Conservation (phyloP, 1,139 yeast genomes). For the Debaryomyces coudertii region DNA sequence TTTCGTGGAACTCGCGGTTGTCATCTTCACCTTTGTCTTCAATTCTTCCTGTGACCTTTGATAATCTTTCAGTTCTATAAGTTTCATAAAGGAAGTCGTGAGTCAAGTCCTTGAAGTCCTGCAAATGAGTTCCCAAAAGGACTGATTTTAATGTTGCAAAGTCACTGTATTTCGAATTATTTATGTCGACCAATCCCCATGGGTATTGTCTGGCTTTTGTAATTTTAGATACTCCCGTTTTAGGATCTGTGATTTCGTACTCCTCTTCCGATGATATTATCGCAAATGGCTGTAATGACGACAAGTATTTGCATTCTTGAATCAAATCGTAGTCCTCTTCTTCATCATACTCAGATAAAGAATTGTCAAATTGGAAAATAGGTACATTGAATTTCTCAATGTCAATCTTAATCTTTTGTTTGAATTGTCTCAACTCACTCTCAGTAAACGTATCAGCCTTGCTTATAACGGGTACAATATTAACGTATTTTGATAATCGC, state of each 20-base stretch:
- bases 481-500: slow-evolving; percentile 76
- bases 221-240: slow-evolving; percentile 53
- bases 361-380: slow-evolving; percentile 70
- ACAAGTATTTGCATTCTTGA: slow-evolving; percentile 77
- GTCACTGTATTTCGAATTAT: slow-evolving; percentile 82
- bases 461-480: slow-evolving; percentile 84
- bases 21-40: slow-evolving; percentile 32
- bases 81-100: slow-evolving; percentile 90
- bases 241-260: slow-evolving; percentile 53
- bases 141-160: slow-evolving; percentile 83
- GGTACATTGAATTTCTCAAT: slow-evolving; percentile 79
- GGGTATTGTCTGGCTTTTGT: slow-evolving; percentile 88
- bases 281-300: slow-evolving; percentile 84
- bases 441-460: slow-evolving; percentile 87
- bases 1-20: slow-evolving; percentile 35
- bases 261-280: slow-evolving; percentile 72
- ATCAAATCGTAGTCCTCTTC: slow-evolving; percentile 73
- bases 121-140: slow-evolving; percentile 86
- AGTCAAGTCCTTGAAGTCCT: slow-evolving; percentile 90
- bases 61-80: slow-evolving; percentile 86
- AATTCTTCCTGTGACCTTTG: slow-evolving; percentile 44
- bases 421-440: slow-evolving; percentile 65
- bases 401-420: slow-evolving; percentile 63
- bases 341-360: slow-evolving; percentile 50
- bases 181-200: slow-evolving; percentile 88